Base-by-base conservation (phyloP, 2,329 filamentous ascomycete genomes). In the Clarireedia sp. region DNA sequence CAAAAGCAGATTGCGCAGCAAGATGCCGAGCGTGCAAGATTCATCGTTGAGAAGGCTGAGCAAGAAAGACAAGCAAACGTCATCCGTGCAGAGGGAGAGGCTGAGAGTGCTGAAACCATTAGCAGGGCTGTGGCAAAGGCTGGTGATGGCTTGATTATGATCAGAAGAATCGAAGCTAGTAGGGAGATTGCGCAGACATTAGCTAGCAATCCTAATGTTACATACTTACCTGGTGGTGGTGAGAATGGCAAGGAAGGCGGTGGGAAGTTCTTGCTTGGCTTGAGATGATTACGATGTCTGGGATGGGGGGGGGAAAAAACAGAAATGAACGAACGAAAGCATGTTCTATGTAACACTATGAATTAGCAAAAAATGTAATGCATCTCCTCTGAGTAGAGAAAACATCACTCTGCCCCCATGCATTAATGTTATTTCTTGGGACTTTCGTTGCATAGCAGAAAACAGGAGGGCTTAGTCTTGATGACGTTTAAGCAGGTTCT, bases 1-100 rank as follows among this genome's bases (percentile, higher is more conserved):
- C 94, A 99, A 83, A 99, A 99, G 85, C 94, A 99, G 80, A 99
- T 99, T 72, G 94, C 94, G 55, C 94, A 99, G 77, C 94, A 99
- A 75, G 94, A 99, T 70, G 94, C 94, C 61, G 94, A 99, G 80
- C 83, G 94, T 63, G 94, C 94, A 48, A 83, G 94, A 63, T 99
- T 99, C 78, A 95, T 99, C 65, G 94, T 99, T 71, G 94, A 99
- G 81, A 90, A 90, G 73, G 94, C 94, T 59, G 94, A 99, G 81
- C 94, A 99, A 78, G 94, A 99, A 78, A 82, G 94, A 67, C 94
- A 99, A 77, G 94, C 94, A 66, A 97, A 94, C 75, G 94, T 99
- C 68, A 99, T 99, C 73, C 84, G 94, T 55, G 94, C 94, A 51
- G 94, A 99, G 81, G 94, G 94, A 71, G 94, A 99, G 75, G 92